A percentile compares a stretch with the other conserved stretches of the same genome.
Evolutionary conservation across 345 rosid genomes (phyloP).

Genomic region (Eutrema heterophyllum): DNA sequence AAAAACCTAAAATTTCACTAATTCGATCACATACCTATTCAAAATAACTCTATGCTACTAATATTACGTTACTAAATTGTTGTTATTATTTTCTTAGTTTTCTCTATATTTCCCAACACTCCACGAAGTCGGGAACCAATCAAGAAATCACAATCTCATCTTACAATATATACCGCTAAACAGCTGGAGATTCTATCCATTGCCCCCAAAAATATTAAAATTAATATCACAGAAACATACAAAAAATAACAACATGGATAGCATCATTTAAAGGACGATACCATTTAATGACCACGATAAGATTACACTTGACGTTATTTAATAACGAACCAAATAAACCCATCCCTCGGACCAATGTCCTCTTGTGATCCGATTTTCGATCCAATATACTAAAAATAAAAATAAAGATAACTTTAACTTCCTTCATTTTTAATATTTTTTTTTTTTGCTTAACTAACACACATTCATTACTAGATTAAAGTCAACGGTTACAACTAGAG

Average conservation of each 20-base stretch:
- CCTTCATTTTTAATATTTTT: neutral
- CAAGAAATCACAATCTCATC: slow-evolving; percentile 16
- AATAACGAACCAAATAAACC: neutral
- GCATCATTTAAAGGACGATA: slow-evolving; percentile 1
- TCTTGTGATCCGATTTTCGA: slow-evolving; percentile 22
- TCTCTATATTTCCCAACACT: neutral
- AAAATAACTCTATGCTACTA: neutral
- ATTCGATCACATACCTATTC: neutral
- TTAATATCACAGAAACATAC: neutral
- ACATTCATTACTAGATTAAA: neutral
- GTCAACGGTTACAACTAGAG: slow-evolving; percentile 34
- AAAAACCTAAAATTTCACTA: neutral
- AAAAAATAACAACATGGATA: slow-evolving; percentile 1
- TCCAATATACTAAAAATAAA: neutral
- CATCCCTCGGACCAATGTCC: slow-evolving; percentile 22
- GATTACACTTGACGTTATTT: slow-evolving; percentile 19
- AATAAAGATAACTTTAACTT: slow-evolving; percentile 14
- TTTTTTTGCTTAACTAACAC: neutral
- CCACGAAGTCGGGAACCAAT: slow-evolving; percentile 27
- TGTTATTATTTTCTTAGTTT: neutral
- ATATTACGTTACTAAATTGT: neutral
- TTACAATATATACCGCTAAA: neutral
- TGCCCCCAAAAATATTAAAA: neutral
- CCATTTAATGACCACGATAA: slow-evolving; percentile 1
- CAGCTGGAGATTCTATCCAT: slow-evolving; percentile 20